Base-by-base conservation (phyloP, 345 rosid genomes). In the Nephelium lappaceum region DNA sequence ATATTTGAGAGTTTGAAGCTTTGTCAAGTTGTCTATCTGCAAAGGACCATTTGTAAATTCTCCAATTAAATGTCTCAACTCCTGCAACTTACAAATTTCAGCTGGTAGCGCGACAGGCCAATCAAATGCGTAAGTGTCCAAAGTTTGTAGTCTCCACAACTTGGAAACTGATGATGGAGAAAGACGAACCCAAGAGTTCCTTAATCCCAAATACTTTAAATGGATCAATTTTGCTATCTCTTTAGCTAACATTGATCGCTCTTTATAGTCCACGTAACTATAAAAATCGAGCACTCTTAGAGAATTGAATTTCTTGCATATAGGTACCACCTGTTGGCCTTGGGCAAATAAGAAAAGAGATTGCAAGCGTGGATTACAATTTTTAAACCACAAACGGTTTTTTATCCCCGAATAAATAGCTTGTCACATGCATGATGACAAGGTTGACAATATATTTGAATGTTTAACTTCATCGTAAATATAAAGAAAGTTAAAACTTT, bases 191-290 rank as follows among this genome's bases (percentile, higher is more conserved):
- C 2, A 31, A 31, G 36, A 1, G 36, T 31, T 31, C 36, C 36
- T 2, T 31, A 31, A 31, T 0, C 16, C 80, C 53, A 81, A 58
- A 80, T 81, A 81, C 69, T 66, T 81, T 42, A 77, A 9, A 23
- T 23, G 25, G 1, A 61, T 25, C 31, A 62, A 23, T 3, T 62
- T 8, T 24, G 16, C 74, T 41, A 81, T 65, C 5, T 75, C 67
- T 31, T 49, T 58, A 36, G 78, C 61, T 31, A 76, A 0, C 43
- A 0, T 41, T 8, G 9, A 0, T 41, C 0, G 43, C 1, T 6
- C 43, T 0, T 31, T 4, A 27, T 27, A 1, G 43, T 0, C 0
- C 0, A 41, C 5, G 43, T 6, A 0, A 41, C 0, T 5, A 8
- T 0, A 8, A 62, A 62, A 0, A 24, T 62, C 15, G 38, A 62